These are phyloP conservation scores for Zopfia rhizophila DNA, from an alignment of 2,329 filamentous ascomycete genomes.

Conservation along the genomic window DNA sequence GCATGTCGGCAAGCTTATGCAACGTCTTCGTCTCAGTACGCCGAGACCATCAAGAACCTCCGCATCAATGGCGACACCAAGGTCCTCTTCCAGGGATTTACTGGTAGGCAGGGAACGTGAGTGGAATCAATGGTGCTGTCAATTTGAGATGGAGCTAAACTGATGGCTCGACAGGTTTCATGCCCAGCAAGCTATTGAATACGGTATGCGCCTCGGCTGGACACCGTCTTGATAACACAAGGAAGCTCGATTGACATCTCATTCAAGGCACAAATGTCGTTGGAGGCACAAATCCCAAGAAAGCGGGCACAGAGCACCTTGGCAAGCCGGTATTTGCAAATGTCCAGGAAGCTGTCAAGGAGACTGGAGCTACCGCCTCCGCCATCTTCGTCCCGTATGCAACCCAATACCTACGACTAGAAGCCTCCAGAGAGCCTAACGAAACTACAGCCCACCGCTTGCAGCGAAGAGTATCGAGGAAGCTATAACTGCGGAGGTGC, in stretches of 20 bases:
- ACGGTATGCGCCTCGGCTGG: conserved; percentile 71
- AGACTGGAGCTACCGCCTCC: conserved; percentile 89
- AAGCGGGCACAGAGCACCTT: conserved; percentile 90
- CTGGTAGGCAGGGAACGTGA: conserved; percentile 89
- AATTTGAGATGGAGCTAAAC: conserved; percentile 4
- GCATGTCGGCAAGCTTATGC: conserved; percentile 80
- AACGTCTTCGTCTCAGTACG: conserved; percentile 69
- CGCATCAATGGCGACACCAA: conserved; percentile 93
- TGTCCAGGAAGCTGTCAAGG: conserved; percentile 87
- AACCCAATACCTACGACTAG: conserved; percentile 12
- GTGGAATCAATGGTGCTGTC: conserved; percentile 27
- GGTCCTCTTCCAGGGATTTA: conserved; percentile 97
- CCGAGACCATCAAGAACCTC: conserved; percentile 71
- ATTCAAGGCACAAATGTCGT: conserved; percentile 89
- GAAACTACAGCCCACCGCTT: conserved; percentile 75
- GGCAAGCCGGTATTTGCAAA: conserved; percentile 92
- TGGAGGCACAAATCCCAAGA: conserved; percentile 98
- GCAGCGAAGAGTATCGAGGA: conserved; percentile 97
- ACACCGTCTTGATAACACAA: conserved; percentile 23
- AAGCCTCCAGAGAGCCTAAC: conserved; percentile 39
- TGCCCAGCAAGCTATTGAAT: conserved; percentile 96
- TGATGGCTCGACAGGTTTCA: conserved; percentile 77
- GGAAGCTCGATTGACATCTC: conserved; percentile 39
- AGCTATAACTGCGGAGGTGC: conserved; percentile 91
- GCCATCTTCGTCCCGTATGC: conserved; percentile 94